Evolutionary conservation across 2,329 filamentous ascomycete species (phyloP).

Genomic region (Aspergillus fumigatiaffinis): DNA sequence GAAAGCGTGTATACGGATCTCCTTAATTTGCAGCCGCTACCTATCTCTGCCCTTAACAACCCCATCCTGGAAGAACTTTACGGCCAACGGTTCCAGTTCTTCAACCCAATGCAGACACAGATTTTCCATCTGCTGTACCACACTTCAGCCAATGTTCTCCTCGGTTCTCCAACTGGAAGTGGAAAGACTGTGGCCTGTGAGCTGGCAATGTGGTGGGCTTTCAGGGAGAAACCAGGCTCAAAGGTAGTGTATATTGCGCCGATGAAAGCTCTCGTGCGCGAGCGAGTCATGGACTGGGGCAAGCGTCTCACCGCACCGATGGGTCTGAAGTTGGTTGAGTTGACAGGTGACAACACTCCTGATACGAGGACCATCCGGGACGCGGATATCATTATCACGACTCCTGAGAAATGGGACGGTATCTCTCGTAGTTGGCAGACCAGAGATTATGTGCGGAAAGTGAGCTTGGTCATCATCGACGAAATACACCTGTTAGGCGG

Average conservation of each 20-base stretch:
- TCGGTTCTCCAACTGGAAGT: constrained; percentile 94
- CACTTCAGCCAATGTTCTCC: constrained; percentile 82
- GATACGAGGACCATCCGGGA: constrained; percentile 93
- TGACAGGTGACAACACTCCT: constrained; percentile 97
- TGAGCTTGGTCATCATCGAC: constrained; percentile 95
- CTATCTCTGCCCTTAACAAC: constrained; percentile 83
- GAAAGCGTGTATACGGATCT: constrained; percentile 97
- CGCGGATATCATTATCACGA: constrained; percentile 96
- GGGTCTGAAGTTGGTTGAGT: constrained; percentile 84
- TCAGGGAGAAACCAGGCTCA: constrained; percentile 86
- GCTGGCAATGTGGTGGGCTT: constrained; percentile 99
- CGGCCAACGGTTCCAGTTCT: constrained; percentile 82
- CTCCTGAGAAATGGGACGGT: constrained; percentile 99
- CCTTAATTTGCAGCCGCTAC: constrained; percentile 83
- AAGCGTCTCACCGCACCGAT: constrained; percentile 74
- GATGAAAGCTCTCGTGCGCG: constrained; percentile 97
- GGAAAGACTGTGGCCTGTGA: constrained; percentile 97
- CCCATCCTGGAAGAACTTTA: constrained; percentile 84
- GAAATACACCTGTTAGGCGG: constrained; percentile 97
- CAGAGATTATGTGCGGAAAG: constrained; percentile 89
- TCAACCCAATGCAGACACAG: constrained; percentile 99
- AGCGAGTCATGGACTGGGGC: constrained; percentile 94
- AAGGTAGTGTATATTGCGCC: constrained; percentile 99
- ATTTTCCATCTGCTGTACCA: constrained; percentile 97
- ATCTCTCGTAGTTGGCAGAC: constrained; percentile 99